phyloP scores from a whole-genome alignment of 1,284 basidiomycete genomes.

The Puccinia coronata region DNA sequence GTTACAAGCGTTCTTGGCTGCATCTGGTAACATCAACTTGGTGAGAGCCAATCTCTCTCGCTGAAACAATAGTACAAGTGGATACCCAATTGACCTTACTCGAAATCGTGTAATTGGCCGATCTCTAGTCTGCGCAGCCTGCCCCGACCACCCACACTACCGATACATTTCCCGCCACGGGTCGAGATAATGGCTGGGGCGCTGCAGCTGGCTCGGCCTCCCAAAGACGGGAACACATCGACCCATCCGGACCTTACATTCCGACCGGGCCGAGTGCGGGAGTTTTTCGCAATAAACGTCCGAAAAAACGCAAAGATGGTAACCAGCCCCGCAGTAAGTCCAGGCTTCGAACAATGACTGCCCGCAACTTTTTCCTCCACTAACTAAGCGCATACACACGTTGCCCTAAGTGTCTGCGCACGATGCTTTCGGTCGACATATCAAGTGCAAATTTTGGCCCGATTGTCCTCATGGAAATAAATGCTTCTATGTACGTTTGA shows the following conservation, averaged over 20 bases:
- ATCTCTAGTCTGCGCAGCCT: slow-evolving; percentile 8
- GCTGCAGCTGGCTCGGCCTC: slow-evolving; percentile 39
- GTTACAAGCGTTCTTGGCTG: slow-evolving; percentile 40
- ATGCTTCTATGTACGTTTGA: slow-evolving; percentile 40
- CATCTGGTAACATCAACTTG: background rate
- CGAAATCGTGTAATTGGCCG: background rate
- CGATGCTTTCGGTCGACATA: slow-evolving; percentile 42
- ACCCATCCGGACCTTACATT: slow-evolving; percentile 20
- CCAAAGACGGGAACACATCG: slow-evolving; percentile 6
- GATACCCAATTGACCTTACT: background rate
- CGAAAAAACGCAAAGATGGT: slow-evolving; percentile 33
- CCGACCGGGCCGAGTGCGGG: slow-evolving; percentile 44
- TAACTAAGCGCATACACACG: background rate
- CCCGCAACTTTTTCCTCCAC: background rate
- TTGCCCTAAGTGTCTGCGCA: slow-evolving; percentile 34
- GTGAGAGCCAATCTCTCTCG: background rate
- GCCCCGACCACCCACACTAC: background rate
- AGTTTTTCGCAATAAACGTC: slow-evolving; percentile 7
- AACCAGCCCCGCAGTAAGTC: slow-evolving; percentile 34
- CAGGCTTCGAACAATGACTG: background rate
- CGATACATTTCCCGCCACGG: slow-evolving; percentile 7
- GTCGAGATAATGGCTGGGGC: slow-evolving; percentile 45
- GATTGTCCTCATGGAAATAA: slow-evolving; percentile 46
- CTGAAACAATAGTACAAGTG: background rate
- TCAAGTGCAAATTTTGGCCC: slow-evolving; percentile 47